These are phyloP conservation scores for Helianthus annuus DNA, from an alignment of 129 eudicot genomes.

Conservation along the genomic window DNA sequence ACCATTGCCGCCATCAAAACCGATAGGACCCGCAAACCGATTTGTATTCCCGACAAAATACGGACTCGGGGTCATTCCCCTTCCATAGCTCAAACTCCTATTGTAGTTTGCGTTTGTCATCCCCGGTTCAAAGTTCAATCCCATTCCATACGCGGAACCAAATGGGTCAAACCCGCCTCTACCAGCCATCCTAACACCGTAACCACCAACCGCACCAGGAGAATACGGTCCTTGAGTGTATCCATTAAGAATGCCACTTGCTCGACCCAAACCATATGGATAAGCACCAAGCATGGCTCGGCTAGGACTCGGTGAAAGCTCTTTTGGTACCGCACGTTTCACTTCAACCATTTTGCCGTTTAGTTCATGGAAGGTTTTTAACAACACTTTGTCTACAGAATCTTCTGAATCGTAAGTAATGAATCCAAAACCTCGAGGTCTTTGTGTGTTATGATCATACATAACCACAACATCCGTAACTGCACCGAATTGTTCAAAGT, in stretches of 20 bases:
- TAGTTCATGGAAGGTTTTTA: constrained; percentile 61
- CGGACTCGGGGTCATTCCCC: constrained; percentile 45
- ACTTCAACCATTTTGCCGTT: constrained; percentile 74
- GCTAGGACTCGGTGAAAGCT: constrained; percentile 58
- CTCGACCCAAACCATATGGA: constrained; percentile 55
- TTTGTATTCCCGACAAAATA: constrained; percentile 52
- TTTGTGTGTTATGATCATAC: constrained; percentile 75
- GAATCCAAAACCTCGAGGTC: constrained; percentile 81
- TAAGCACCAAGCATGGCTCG: constrained; percentile 50
- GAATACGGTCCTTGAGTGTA: constrained; percentile 51
- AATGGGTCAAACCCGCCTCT: constrained; percentile 49
- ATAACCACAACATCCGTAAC: constrained; percentile 75
- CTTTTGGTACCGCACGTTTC: constrained; percentile 76
- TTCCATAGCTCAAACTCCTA: constrained; percentile 45
- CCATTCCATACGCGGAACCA: constrained; percentile 61
- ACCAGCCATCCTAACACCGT: constrained; percentile 64
- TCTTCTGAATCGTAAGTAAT: constrained; percentile 73
- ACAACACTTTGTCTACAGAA: constrained; percentile 57
- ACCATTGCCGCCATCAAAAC: constrained; percentile 49
- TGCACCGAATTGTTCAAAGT: constrained; percentile 70
- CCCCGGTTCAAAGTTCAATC: constrained; percentile 62
- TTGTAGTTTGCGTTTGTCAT: constrained; percentile 47
- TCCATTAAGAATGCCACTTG: constrained; percentile 45
- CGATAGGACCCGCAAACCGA: constrained; percentile 50
- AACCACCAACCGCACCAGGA: constrained; percentile 50